Evolutionary conservation across 257 asterid genomes (phyloP), one percentile per base, ranked within the genome.

Genomic region (Osmanthus fragrans): DNA sequence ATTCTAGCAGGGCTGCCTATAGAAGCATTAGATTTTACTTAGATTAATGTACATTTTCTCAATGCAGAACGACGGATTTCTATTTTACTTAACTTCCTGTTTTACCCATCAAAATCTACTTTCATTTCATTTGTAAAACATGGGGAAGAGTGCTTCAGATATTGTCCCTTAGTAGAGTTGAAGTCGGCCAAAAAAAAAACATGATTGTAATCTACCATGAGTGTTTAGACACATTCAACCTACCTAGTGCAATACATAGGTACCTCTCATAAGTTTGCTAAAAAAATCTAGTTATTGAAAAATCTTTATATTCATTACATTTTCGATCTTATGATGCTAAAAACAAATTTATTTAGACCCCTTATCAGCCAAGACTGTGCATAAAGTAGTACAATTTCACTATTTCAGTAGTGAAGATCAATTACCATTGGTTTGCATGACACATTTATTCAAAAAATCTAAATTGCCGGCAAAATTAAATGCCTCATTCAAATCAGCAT

Each of bases 391-490:
- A 65, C 64, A 76, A 49, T 67, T 58, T 71, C 49, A 65, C 64
- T 68, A 49, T 67, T 58, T 71, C 49, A 71, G 47, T 27, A 68
- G 13, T 39, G 27, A 72, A 69, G n/a, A 42, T 64, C 29, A 70
- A 69, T 63, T 88, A 93, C 98, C 98, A 83, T 87, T 88, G 21
- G 84, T 84, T 84, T 89, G 84, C 77, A 70, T 85, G 71, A 88
- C 94, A 84, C 99, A 96, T 79, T 89, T 90, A 80, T 88, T 87
- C 84, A 93, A 82, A 67, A 96, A 93, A 58, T 93, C 97, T 94
- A 93, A 84, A 82, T 96, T 88, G 74, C 73, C 83, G 70, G 80
- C 79, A 83, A 89, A 96, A 78, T 88, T 86, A 85, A 96, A 96
- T 30, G 99, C 99, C 74, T 87, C 96, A 70, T 86, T 81, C 85